Base-by-base conservation (phyloP, 116 monocot species). In the Papilionanthe hybrid region DNA sequence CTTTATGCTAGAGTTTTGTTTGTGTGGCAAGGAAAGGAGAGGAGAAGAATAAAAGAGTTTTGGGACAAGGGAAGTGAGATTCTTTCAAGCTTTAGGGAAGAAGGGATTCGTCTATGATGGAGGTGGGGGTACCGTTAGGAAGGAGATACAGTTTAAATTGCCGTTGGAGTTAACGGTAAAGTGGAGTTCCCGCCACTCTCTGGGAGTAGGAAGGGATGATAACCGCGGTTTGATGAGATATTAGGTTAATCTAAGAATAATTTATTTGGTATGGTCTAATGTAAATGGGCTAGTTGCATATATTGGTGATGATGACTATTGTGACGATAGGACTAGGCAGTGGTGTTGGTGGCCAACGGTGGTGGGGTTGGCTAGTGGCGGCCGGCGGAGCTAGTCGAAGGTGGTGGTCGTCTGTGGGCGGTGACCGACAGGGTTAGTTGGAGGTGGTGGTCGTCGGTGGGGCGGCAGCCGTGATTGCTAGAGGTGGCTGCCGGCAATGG, bases 21-120 rank as follows among this genome's bases (percentile, higher is more conserved):
- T 73, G 29, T 43, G 7, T 69, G 37, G 10, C 69, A 37, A 37
- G 69, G 37, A 69, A 12, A 69, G 17, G 69, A 69, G 69, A 32
- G 3, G 32, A 17, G 17, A 32, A 37, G 11, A 37, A 37, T 37
- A 37, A 37, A 37, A 69, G 44, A n/a, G n/a, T 18, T 73, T 73
- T 1, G 42, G 42, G 73, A 73, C 43, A 44, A 73, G 73, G 44
- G 44, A 73, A 73, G 73, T 22, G 42, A 44, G 73, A 73, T 73
- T 73, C 73, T 15, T 6, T 1, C 44, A 43, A 44, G 73, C 73
- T 11, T 44, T 73, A 1, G 22, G n/a, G 37, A 71, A 18, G 19
- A 9, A 25, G 44, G 19, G 44, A n/a, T 43, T 72, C 27, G 65
- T 9, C 60, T 25, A 60, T 60, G 23, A 60, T 23, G 22, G n/a